Evolutionary conservation across 2,329 filamentous ascomycete genomes (phyloP), one percentile per base, ranked within the genome.

Genomic region (Exophiala viscosa): DNA sequence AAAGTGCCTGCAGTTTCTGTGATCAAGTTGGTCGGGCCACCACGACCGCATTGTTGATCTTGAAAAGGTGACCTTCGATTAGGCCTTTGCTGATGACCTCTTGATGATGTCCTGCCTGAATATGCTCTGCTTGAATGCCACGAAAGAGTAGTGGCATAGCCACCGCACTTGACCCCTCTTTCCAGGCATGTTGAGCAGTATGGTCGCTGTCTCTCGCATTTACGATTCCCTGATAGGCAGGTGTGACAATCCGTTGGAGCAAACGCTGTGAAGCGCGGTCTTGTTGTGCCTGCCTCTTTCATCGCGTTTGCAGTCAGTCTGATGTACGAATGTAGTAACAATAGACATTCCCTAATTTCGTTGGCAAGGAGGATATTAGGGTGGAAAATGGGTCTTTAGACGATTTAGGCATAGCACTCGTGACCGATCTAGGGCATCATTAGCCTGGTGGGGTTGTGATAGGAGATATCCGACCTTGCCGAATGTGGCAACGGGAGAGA

Each of bases 111-210:
- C 9, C 10, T 45, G 9, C 32, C 15, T 18, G 44, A 47, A 31
- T 47, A 47, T 38, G 33, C 15, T 28, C 44, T 47, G 44, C 44
- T 31, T 47, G 17, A 32, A 39, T 47, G 33, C 44, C 44, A 47
- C 28, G 44, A 38, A 38, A 47, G 44, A 31, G 44, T 8, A 9
- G 44, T 47, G 44, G 20, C 44, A 47, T 47, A 47, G 15, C 32
- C 44, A 14, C 44, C 44, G 44, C 44, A 47, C 33, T 38, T 47
- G 1, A 38, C 10, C 7, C 44, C 44, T 47, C 18, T 36, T 4
- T 47, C 44, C 15, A 47, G 33, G 17, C 44, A 47, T 17, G 34
- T 36, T 36, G 34, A 36, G 34, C 34, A 36, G 34, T 36, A 36
- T 36, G 34, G 34, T 36, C 34, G 34, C 14, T 36, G 34, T 36